phyloP scores from a whole-genome alignment of 495 filamentous ascomycete genomes.

The Platismatia glauca region DNA sequence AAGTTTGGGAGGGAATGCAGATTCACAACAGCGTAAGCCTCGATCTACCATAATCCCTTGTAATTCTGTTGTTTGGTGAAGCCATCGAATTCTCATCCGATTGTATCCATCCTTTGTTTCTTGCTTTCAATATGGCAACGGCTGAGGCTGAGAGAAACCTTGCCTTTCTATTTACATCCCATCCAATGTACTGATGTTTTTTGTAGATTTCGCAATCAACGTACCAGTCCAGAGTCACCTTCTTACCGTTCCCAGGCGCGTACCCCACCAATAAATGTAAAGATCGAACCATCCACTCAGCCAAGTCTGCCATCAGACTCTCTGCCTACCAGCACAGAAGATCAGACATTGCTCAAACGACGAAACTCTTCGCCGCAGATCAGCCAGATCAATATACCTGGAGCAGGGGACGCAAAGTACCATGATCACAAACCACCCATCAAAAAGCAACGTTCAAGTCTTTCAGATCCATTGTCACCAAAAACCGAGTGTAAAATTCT shows the following conservation, averaged over 20 bases:
- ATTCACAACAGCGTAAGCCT: slow-evolving; percentile 77
- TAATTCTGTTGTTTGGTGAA: neutral
- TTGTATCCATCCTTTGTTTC: neutral
- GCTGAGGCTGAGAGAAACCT: neutral
- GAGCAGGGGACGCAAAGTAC: neutral
- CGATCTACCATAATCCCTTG: neutral
- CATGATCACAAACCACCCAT: neutral
- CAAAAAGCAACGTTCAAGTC: slow-evolving; percentile 7
- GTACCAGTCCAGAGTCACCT: slow-evolving; percentile 18
- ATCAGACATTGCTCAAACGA: neutral
- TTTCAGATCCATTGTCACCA: neutral
- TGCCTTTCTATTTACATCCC: neutral
- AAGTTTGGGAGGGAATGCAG: slow-evolving; percentile 79
- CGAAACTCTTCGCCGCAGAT: slow-evolving; percentile 1
- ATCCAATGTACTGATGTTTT: slow-evolving; percentile 12
- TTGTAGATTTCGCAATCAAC: slow-evolving; percentile 18
- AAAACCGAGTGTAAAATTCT: neutral
- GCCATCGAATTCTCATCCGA: neutral
- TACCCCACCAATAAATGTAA: slow-evolving; percentile 15
- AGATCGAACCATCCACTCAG: slow-evolving; percentile 24
- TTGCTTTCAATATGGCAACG: neutral
- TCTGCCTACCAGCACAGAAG: neutral
- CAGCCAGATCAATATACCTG: neutral
- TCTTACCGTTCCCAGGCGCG: slow-evolving; percentile 24
- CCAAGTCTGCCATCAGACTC: slow-evolving; percentile 23